phyloP scores from a whole-genome alignment of 2,329 filamentous ascomycete genomes.

The Helicocarpus griseus region DNA sequence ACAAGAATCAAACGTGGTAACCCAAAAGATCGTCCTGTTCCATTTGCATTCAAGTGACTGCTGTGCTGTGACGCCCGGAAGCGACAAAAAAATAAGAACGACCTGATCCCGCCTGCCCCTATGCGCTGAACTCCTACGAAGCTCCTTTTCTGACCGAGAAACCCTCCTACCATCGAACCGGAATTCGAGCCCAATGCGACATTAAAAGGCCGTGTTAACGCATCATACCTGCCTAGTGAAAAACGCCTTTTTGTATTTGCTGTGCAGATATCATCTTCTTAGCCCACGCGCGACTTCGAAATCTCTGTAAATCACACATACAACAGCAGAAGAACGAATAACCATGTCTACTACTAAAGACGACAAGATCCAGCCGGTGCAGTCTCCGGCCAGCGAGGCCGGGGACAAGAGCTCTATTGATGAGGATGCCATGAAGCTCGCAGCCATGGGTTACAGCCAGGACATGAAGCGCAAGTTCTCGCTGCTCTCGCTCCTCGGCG shows the following conservation, averaged over 20 bases:
- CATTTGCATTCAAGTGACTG: not conserved
- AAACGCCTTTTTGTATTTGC: not conserved
- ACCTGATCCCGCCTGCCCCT: not conserved
- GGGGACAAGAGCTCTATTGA: slow-evolving; percentile 14
- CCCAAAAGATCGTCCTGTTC: not conserved
- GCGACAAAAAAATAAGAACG: not conserved
- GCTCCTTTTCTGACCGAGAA: not conserved
- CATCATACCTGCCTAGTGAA: not conserved
- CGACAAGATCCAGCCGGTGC: not conserved
- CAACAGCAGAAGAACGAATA: not conserved
- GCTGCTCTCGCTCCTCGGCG: slow-evolving; percentile 40
- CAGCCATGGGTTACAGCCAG: slow-evolving; percentile 41
- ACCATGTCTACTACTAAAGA: slow-evolving; percentile 1
- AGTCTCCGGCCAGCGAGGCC: not conserved
- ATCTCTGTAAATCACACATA: not conserved
- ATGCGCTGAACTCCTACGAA: not conserved
- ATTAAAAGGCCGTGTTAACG: not conserved
- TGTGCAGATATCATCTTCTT: not conserved
- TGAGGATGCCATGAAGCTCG: slow-evolving; percentile 35
- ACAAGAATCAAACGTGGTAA: not conserved
- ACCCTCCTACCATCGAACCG: not conserved
- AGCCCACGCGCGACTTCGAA: not conserved
- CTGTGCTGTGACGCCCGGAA: not conserved
- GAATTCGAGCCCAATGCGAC: not conserved
- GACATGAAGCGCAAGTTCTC: slow-evolving; percentile 41